Conservation (phyloP, 495 filamentous ascomycete species). For the Aspergillus biplanus region DNA sequence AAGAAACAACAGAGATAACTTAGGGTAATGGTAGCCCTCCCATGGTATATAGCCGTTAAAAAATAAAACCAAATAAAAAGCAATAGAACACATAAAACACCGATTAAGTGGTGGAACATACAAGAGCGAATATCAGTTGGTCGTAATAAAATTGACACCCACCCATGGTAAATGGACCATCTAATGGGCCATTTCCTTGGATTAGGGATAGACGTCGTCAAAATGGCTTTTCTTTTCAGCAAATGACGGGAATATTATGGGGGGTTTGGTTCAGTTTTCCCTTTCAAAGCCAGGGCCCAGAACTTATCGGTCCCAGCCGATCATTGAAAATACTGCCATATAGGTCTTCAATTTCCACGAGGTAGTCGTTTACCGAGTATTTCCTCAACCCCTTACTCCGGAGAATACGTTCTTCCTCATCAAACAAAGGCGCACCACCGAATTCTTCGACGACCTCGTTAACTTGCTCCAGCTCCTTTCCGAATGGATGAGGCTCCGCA, state of each 20-base stretch:
- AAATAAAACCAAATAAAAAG: conserved; percentile 6
- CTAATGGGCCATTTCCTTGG: conserved; percentile 27
- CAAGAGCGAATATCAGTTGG: conserved; percentile 34
- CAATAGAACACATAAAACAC: conserved; percentile 12
- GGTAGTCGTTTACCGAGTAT: conserved; percentile 81
- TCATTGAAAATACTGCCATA: conserved; percentile 58
- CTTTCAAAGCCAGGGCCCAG: conserved; percentile 48
- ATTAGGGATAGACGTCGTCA: conserved; percentile 6
- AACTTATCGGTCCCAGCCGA: conserved; percentile 40
- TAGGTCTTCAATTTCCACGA: conserved; percentile 75
- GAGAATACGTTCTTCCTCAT: conserved; percentile 73
- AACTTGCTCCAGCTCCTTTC: conserved; percentile 55
- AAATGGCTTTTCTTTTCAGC: background rate
- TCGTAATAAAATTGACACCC: conserved; percentile 18
- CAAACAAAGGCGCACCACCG: conserved; percentile 63
- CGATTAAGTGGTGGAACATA: conserved; percentile 16
- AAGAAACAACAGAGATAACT: conserved; percentile 17
- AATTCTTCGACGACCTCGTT: conserved; percentile 84
- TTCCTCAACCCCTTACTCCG: conserved; percentile 67
- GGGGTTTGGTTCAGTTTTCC: background rate
- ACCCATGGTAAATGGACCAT: conserved; percentile 16
- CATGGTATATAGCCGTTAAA: conserved; percentile 28
- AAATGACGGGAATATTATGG: background rate
- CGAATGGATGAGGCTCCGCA: conserved; percentile 52
- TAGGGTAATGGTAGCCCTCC: conserved; percentile 15